Evolutionary conservation across 768 basidiomycete genomes (phyloP), one percentile per base, ranked within the genome.

Genomic region (Psilocybe sp.): DNA sequence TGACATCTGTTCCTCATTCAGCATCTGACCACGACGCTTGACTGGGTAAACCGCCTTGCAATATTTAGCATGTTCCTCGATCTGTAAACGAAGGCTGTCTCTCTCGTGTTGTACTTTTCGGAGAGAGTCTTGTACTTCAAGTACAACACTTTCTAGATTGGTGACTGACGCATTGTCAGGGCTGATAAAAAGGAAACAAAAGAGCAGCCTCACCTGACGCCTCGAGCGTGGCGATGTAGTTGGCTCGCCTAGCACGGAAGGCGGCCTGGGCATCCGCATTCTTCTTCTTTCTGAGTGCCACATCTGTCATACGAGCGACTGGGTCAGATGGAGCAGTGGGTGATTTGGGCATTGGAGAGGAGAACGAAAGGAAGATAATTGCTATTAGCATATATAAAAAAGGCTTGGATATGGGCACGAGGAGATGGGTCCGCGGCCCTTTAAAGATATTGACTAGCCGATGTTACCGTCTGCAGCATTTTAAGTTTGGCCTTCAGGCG

Each of bases 221-320:
- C 66, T 92, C 90, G 54, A 92, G 80, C 11, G 89, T 92, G 38
- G 87, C 82, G 63, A 92, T 92, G 66, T 92, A 92, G 67, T 89
- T 91, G 43, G 87, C 88, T 56, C 90, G 78, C 57, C 88, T 71
- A 43, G 85, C 86, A 55, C 88, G 77, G 67, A 91, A 92, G 51
- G 89, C 88, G 47, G 90, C 89, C 69, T 92, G 90, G 2, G 90
- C 90, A 63, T 91, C 87, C 33, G 90, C 90, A 60, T 92, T 92
- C 73, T 92, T 92, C 76, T 89, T 89, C 73, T 89, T 90, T 56
- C 89, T 74, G 59, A 87, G 74, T 32, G 84, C 83, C 11, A 85
- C 78, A 66, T 88, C 85, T 56, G 84, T 76, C 64, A 84, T 64
- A 54, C 78, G 77, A 40, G 72, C 59, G 20, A 71, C 60, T 52